These are phyloP conservation scores for Heteromeles arbutifolia DNA, from an alignment of 306 rosid genomes.

Conservation along the genomic window DNA sequence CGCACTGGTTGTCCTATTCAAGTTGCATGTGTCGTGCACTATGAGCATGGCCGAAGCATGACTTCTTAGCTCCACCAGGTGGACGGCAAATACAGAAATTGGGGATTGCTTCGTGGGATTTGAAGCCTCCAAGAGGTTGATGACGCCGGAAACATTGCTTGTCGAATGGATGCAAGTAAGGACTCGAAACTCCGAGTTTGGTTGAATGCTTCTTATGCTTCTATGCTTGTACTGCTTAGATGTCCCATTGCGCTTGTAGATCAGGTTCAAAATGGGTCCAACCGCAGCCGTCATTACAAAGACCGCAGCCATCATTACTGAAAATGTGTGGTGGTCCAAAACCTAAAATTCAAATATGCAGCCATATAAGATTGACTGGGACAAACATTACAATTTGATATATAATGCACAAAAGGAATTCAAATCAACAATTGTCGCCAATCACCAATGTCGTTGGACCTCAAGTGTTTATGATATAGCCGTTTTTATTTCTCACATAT, in stretches of 20 bases:
- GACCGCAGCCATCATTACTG: neutral
- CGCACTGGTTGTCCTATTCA: neutral
- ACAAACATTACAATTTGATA: neutral
- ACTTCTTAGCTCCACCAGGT: slow-evolving; percentile 35
- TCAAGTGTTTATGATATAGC: too few species aligned
- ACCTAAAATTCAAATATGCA: neutral
- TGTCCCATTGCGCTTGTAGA: neutral
- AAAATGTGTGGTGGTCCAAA: slow-evolving; percentile 4
- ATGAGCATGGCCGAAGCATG: slow-evolving; percentile 41
- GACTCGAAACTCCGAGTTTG: slow-evolving; percentile 15
- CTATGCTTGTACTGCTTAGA: neutral
- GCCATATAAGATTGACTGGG: neutral
- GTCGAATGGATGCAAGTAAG: slow-evolving; percentile 20
- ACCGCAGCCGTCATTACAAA: slow-evolving; percentile 15
- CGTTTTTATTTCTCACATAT: too few species aligned
- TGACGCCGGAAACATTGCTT: slow-evolving; percentile 22
- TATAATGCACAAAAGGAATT: neutral
- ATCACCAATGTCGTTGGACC: too few species aligned
- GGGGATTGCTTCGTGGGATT: slow-evolving; percentile 33
- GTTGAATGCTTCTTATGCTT: slow-evolving; percentile 1
- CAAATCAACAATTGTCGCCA: too few species aligned
- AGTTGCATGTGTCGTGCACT: slow-evolving; percentile 25
- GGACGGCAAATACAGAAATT: slow-evolving; percentile 24
- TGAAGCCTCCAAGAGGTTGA: slow-evolving; percentile 30
- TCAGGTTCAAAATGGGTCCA: slow-evolving; percentile 7